A percentile compares a stretch with the other conserved stretches of the same genome.
Conservation (phyloP, 805 yeast species). For the Brettanomyces anomalus region DNA sequence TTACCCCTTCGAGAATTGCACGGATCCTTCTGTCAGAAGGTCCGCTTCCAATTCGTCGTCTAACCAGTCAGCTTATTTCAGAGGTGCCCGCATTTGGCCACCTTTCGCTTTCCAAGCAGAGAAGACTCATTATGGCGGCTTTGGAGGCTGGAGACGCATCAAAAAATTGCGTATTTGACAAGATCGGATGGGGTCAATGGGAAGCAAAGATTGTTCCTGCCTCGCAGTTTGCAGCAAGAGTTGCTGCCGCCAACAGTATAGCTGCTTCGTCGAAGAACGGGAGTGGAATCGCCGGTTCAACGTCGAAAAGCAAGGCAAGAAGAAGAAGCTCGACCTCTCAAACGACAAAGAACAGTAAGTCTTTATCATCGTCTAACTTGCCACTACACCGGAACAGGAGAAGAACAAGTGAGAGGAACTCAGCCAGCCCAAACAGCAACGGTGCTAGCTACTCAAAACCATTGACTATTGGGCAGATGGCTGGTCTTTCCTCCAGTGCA, state of each 20-base stretch:
- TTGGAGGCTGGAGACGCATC: conserved; percentile 62
- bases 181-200: conserved; percentile 99
- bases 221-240: conserved; percentile 17
- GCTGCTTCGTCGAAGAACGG: not conserved
- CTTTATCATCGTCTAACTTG: not conserved
- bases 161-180: conserved; percentile 69
- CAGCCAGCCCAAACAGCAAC: conserved; percentile 4
- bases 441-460: not conserved
- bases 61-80: conserved; percentile 65
- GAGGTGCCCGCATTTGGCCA: conserved; percentile 76
- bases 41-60: conserved; percentile 84
- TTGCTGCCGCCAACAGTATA: conserved; percentile 6
- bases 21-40: conserved; percentile 62
- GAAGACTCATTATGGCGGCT: conserved; percentile 84
- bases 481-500: conserved; percentile 5
- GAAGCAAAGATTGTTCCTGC: conserved; percentile 47
- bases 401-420: conserved; percentile 5
- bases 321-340: not conserved
- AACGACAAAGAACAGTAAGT: not conserved
- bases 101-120: conserved; percentile 76
- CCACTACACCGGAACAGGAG: conserved; percentile 6
- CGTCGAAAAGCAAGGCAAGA: not conserved
- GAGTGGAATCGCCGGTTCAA: not conserved
- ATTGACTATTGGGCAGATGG: conserved; percentile 15
- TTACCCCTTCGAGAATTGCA: conserved; percentile 73